Base-by-base conservation (phyloP, 2,329 filamentous ascomycete genomes). In the Neofusicoccum ribis region DNA sequence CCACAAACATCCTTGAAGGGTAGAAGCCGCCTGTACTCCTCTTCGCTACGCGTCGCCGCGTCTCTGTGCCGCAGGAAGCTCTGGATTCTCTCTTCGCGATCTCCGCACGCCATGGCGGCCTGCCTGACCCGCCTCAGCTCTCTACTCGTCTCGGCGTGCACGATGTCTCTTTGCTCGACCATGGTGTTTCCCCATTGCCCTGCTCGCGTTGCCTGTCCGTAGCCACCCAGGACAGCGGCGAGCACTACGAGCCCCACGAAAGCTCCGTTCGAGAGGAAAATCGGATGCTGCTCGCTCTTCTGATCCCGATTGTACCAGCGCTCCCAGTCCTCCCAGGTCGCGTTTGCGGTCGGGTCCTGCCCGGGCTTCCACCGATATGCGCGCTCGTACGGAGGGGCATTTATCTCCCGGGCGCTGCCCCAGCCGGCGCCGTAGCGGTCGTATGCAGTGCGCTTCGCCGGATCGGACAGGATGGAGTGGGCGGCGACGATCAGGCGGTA, bases 311-410 rank as follows among this genome's bases (percentile, higher is more conserved):
- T 64, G 67, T 78, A 75, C 77, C 78, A 80, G 50, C 84, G 84
- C 80, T 97, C 92, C 93, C 93, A 97, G 76, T 99, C 95, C 76
- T 99, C 95, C 95, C 95, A 99, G 0, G 95, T 98, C 0, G 92
- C 95, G 76, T 98, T 98, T 70, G 81, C 76, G 56, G 89, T 86
- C 2, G 84, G 75, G 74, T 80, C 71, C 72, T 80, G 69, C 67
- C 79, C 70, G 69, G 74, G 67, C 69, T 72, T 65, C 65, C 58
- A 52, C 37, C 17, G 39, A n/a, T 41, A 31, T 7, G 37, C 82
- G 72, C 68, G 41, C 65, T 69, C 50, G 67, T 69, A 66, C 23
- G 68, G 43, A 60, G 73, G 64, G 58, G 66, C 68, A 43, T 65
- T 69, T 34, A 72, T 59, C 34, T 78, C 79, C 3, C 81, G 75